These are phyloP conservation scores for Yamadazyma buinensis DNA, from an alignment of 1,139 yeast species.

Conservation along the genomic window DNA sequence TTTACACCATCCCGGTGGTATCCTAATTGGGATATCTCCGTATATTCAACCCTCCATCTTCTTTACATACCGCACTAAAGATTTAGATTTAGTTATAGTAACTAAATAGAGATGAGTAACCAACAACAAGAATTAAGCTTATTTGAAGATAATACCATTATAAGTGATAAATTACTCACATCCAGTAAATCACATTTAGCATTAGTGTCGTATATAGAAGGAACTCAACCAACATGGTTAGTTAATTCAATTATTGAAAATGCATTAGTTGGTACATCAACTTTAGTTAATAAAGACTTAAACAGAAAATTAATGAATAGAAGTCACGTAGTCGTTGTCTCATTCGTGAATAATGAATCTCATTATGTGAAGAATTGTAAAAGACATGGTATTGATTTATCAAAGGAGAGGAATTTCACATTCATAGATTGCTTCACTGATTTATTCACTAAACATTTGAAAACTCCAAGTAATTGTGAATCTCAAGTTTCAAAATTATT, in stretches of 20 bases:
- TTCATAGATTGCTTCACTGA: slow-evolving; percentile 45
- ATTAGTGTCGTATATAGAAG: slow-evolving; percentile 52
- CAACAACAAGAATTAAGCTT: slow-evolving; percentile 61
- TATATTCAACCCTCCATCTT: no score
- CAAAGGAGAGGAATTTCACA: slow-evolving; percentile 24
- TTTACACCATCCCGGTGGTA: no score
- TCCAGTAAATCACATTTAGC: slow-evolving; percentile 28
- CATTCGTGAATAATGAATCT: slow-evolving; percentile 39
- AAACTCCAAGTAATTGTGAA: slow-evolving; percentile 19
- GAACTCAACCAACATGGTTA: slow-evolving; percentile 70
- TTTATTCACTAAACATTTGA: slow-evolving; percentile 30
- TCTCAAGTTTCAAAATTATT: slow-evolving; percentile 20
- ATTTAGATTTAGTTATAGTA: no score
- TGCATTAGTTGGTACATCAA: slow-evolving; percentile 39
- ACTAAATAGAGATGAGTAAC: no score
- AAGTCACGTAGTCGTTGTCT: slow-evolving; percentile 36
- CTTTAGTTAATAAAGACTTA: slow-evolving; percentile 32
- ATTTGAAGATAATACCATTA: slow-evolving; percentile 50
- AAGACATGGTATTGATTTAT: slow-evolving; percentile 42
- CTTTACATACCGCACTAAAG: no score
- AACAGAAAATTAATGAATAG: slow-evolving; percentile 16
- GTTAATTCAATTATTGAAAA: slow-evolving; percentile 46
- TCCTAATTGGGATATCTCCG: not conserved
- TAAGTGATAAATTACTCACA: slow-evolving; percentile 25
- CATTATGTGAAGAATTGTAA: slow-evolving; percentile 37